Evolutionary conservation across 1,284 basidiomycete genomes (phyloP).

Genomic region (Ustilago vetiveriae): DNA sequence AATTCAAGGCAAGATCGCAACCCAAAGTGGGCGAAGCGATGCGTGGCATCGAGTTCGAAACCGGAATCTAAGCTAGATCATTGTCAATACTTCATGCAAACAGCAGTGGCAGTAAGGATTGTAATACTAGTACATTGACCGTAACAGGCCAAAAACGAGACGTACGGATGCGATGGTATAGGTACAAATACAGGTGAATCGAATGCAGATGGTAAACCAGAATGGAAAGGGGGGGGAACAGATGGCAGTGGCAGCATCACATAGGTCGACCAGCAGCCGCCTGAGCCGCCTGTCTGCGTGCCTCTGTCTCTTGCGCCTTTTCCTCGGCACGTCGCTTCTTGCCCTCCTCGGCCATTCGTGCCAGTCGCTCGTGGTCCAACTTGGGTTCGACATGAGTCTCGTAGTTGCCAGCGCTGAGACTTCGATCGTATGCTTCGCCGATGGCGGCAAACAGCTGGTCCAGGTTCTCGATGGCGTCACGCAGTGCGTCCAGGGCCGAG

Average conservation of each 20-base stretch:
- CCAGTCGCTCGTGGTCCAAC: conserved; percentile 47
- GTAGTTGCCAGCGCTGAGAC: conserved; percentile 51
- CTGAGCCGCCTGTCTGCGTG: conserved; percentile 30
- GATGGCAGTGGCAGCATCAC: conserved; percentile 4
- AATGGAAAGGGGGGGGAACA: neutral
- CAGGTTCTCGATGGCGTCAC: conserved; percentile 59
- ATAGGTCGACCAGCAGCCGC: conserved; percentile 43
- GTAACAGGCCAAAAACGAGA: conserved; percentile 3
- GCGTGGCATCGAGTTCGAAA: conserved; percentile 49
- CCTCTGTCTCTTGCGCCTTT: conserved; percentile 36
- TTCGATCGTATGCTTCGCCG: conserved; percentile 53
- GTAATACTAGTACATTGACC: conserved; percentile 33
- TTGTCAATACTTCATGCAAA: no score
- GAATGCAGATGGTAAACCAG: conserved; percentile 14
- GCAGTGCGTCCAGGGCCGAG: conserved; percentile 57
- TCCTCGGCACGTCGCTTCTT: conserved; percentile 43
- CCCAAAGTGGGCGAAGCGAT: conserved; percentile 49
- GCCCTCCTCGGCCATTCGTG: conserved; percentile 32
- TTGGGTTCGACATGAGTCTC: conserved; percentile 51
- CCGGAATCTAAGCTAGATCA: conserved; percentile 25
- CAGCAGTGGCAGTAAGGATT: neutral
- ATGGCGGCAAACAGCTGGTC: conserved; percentile 60
- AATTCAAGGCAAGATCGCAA: conserved; percentile 46
- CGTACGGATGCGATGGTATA: conserved; percentile 17
- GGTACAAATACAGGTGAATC: conserved; percentile 35